A percentile compares a stretch with the other conserved stretches of the same genome.
These are phyloP conservation scores for Vigna angularis DNA, from an alignment of 306 rosid species.

Conservation along the genomic window DNA sequence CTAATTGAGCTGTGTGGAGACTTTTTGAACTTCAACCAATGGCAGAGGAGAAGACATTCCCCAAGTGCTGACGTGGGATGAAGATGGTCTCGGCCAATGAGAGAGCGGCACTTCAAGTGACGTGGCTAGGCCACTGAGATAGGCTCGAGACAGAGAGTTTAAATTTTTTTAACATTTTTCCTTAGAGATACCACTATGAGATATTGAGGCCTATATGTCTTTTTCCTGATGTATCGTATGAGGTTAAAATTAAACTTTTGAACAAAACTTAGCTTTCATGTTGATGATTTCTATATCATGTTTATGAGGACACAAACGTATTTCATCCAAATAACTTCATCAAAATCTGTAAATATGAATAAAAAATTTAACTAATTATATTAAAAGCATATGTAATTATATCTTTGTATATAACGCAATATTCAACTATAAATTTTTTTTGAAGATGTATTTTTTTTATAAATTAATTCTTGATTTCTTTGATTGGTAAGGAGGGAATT, in stretches of 20 bases:
- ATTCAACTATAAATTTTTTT: too few relatives aligned
- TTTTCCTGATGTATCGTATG: conserved; percentile 29
- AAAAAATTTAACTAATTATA: too few relatives aligned
- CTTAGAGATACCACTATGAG: not conserved
- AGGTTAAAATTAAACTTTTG: conserved; percentile 45
- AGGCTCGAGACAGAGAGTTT: not conserved
- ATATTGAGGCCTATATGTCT: conserved; percentile 25
- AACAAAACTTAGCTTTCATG: conserved; percentile 64
- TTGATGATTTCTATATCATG: conserved; percentile 62
- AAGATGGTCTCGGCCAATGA: conserved; percentile 37
- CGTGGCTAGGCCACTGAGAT: not conserved
- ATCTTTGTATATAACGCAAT: too few relatives aligned
- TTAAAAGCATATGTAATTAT: too few relatives aligned
- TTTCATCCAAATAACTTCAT: not conserved
- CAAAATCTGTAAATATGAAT: not conserved
- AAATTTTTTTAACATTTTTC: conserved; percentile 9
- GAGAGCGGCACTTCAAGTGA: conserved; percentile 34
- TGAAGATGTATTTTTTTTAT: too few relatives aligned
- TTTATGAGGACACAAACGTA: not conserved
- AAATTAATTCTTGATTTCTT: too few relatives aligned
- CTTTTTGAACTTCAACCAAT: not conserved
- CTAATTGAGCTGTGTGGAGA: not conserved
- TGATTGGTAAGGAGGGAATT: not conserved
- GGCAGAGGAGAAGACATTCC: conserved; percentile 34
- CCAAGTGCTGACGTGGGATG: conserved; percentile 5